Evolutionary conservation across 495 filamentous ascomycete species (phyloP).

Genomic region (Pyrenula aspistea): DNA sequence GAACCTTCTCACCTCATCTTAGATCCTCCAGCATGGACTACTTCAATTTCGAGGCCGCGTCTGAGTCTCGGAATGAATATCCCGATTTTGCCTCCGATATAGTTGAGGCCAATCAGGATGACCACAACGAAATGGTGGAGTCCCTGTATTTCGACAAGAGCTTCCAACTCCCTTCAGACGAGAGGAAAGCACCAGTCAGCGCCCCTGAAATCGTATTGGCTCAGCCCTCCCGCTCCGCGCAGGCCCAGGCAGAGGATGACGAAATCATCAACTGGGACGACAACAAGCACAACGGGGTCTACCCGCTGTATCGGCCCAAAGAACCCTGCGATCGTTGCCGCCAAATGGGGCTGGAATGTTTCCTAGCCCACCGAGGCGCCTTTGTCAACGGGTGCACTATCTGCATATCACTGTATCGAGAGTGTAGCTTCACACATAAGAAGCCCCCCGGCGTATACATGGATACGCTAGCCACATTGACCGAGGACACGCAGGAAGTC

Average conservation of each 20-base stretch:
- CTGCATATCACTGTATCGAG: slow-evolving; percentile 62
- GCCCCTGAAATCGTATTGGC: slow-evolving; percentile 16
- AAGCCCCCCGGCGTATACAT: slow-evolving; percentile 33
- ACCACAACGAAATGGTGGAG: slow-evolving; percentile 21
- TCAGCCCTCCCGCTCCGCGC: background rate
- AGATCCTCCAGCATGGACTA: slow-evolving; percentile 28
- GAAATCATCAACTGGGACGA: slow-evolving; percentile 12
- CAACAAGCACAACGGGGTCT: slow-evolving; percentile 24
- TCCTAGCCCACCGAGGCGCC: slow-evolving; percentile 54
- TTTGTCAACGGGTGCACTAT: slow-evolving; percentile 61
- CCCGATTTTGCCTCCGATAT: slow-evolving; percentile 31
- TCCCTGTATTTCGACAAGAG: slow-evolving; percentile 25
- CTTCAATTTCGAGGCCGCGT: slow-evolving; percentile 41
- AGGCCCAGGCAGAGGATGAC: slow-evolving; percentile 10
- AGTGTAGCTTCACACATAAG: slow-evolving; percentile 55
- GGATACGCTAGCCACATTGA: slow-evolving; percentile 37
- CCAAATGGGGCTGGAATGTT: slow-evolving; percentile 59
- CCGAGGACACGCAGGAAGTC: slow-evolving; percentile 31
- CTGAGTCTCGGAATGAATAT: slow-evolving; percentile 22
- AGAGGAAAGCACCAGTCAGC: slow-evolving; percentile 13
- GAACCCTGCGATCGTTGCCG: slow-evolving; percentile 63
- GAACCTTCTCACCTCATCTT: background rate
- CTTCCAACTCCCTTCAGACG: slow-evolving; percentile 18
- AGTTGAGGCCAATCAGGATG: slow-evolving; percentile 23
- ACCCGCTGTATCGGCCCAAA: slow-evolving; percentile 35